Evolutionary conservation across 2,329 filamentous ascomycete species (phyloP).

Genomic region (Aspergillus terreus): DNA sequence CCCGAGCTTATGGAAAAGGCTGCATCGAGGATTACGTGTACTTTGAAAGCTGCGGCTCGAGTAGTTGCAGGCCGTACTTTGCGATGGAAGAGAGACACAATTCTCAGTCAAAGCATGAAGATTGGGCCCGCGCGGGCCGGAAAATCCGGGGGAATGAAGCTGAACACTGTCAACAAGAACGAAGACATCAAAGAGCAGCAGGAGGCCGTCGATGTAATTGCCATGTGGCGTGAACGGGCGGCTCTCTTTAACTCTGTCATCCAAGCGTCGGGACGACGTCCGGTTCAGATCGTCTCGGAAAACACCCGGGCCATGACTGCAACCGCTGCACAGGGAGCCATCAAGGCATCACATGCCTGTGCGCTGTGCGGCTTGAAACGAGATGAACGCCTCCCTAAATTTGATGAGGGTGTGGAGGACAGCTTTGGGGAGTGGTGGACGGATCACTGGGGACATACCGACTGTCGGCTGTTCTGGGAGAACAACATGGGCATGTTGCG

Average conservation of each 20-base stretch:
- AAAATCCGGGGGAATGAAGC: slow-evolving; percentile 81
- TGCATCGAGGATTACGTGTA: slow-evolving; percentile 24
- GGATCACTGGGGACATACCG: slow-evolving; percentile 78
- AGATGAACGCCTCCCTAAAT: slow-evolving; percentile 73
- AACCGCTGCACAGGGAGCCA: slow-evolving; percentile 60
- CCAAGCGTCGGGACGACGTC: slow-evolving; percentile 33
- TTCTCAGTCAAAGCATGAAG: slow-evolving; percentile 81
- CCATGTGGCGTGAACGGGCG: slow-evolving; percentile 70
- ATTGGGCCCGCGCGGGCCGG: slow-evolving; percentile 71
- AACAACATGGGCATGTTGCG: slow-evolving; percentile 67
- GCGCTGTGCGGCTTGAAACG: slow-evolving; percentile 83
- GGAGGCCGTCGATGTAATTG: slow-evolving; percentile 73
- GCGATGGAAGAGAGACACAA: slow-evolving; percentile 86
- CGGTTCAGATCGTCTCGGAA: slow-evolving; percentile 68
- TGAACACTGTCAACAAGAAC: slow-evolving; percentile 77
- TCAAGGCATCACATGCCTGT: slow-evolving; percentile 71
- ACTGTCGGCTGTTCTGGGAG: slow-evolving; percentile 82
- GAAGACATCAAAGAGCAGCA: slow-evolving; percentile 81
- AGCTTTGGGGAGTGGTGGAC: slow-evolving; percentile 97
- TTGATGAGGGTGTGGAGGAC: slow-evolving; percentile 76
- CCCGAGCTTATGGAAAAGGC: slow-evolving; percentile 15
- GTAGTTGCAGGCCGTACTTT: slow-evolving; percentile 80
- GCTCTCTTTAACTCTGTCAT: slow-evolving; percentile 67
- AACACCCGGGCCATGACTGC: slow-evolving; percentile 64
- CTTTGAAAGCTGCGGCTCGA: slow-evolving; percentile 61